phyloP scores from a whole-genome alignment of 192 early-diverging fungal genomes.

The Umbelopsis vinacea region DNA sequence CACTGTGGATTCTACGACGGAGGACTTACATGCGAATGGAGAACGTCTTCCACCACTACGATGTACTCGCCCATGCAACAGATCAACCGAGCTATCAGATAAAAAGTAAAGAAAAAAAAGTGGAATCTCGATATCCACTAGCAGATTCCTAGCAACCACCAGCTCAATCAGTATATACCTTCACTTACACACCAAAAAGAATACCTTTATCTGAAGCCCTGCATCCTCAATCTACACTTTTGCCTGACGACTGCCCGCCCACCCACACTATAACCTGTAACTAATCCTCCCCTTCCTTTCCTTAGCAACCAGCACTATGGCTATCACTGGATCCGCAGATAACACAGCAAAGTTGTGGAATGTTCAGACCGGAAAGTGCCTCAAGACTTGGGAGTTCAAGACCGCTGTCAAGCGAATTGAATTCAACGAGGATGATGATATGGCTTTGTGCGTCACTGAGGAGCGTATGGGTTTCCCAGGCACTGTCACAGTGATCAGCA shows the following conservation, averaged over 20 bases:
- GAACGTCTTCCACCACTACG: neutral
- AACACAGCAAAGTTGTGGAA: slow-evolving; percentile 92
- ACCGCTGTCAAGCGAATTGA: slow-evolving; percentile 91
- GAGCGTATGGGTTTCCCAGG: slow-evolving; percentile 91
- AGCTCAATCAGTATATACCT: too few relatives aligned
- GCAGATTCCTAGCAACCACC: too few relatives aligned
- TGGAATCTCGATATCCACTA: too few relatives aligned
- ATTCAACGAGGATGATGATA: slow-evolving; percentile 89
- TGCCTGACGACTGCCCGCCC: too few relatives aligned
- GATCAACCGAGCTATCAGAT: too few relatives aligned
- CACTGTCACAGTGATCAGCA: slow-evolving; percentile 82
- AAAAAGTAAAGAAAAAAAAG: too few relatives aligned
- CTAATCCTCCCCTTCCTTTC: neutral
- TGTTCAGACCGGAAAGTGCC: slow-evolving; percentile 86
- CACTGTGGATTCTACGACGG: neutral
- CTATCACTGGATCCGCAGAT: slow-evolving; percentile 91
- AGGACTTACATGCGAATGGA: neutral
- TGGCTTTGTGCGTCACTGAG: slow-evolving; percentile 93
- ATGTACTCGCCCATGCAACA: too few relatives aligned
- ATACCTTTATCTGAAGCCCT: neutral
- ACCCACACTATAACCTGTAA: neutral
- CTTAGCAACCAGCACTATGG: slow-evolving; percentile 70
- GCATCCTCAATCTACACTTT: too few relatives aligned
- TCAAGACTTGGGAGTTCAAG: slow-evolving; percentile 89
- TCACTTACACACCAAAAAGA: neutral